phyloP scores from a whole-genome alignment of 176 grass and related monocot species.

The Dendrocalamus sinicus region DNA sequence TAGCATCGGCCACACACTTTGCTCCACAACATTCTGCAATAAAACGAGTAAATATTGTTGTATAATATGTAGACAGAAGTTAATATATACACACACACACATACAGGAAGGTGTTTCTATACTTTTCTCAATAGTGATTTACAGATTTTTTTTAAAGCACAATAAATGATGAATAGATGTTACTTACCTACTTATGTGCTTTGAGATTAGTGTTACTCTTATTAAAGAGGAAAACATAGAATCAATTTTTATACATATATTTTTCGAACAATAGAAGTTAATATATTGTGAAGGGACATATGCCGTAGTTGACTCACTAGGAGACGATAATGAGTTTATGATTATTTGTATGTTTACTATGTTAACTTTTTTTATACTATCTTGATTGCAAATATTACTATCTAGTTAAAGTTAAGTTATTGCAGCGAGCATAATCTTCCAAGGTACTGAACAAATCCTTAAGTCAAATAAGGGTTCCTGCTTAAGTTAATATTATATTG shows the following conservation, averaged over 20 bases:
- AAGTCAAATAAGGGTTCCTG: neutral
- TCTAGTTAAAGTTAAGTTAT: neutral
- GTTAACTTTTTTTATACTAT: neutral
- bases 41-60: constrained; percentile 21
- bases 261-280: neutral
- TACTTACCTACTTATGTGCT: too few relatives aligned
- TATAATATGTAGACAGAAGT: constrained; percentile 7
- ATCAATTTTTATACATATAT: neutral
- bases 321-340: neutral
- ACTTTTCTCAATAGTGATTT: too few relatives aligned
- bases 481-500: neutral
- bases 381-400: constrained; percentile 20
- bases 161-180: too few relatives aligned
- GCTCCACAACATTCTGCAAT: constrained; percentile 66
- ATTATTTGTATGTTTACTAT: neutral
- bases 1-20: constrained; percentile 85
- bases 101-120: too few relatives aligned
- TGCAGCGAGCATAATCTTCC: constrained; percentile 1
- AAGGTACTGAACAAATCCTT: constrained; percentile 24
- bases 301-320: constrained; percentile 11
- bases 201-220: too few relatives aligned
- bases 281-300: neutral
- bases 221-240: too few relatives aligned
- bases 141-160: too few relatives aligned
- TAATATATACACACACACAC: neutral